Evolutionary conservation across 140 eudicot species (phyloP).

Genomic region (Stevia rebaudiana): DNA sequence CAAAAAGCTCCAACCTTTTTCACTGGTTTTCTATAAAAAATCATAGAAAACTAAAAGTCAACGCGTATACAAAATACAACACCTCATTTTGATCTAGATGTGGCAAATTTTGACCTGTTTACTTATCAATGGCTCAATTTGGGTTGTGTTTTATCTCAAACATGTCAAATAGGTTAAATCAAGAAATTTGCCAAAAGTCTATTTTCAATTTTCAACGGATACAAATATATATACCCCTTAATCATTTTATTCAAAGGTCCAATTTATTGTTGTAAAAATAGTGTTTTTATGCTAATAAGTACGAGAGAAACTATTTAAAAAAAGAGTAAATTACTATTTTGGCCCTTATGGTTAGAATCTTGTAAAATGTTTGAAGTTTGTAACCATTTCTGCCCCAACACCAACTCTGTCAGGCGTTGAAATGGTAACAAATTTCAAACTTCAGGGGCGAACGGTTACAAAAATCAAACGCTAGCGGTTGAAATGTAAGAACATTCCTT

Average conservation of each 20-base stretch:
- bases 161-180: neutral
- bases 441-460: too few species aligned
- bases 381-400: too few species aligned
- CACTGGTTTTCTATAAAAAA: slow-evolving; percentile 61
- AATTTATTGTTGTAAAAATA: neutral
- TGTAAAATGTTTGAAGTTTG: too few species aligned
- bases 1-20: slow-evolving; percentile 95
- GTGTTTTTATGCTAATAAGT: neutral
- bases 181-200: neutral
- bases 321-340: too few species aligned
- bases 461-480: too few species aligned
- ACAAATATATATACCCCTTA: neutral
- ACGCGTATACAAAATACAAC: neutral
- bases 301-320: neutral
- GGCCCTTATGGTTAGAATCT: too few species aligned
- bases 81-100: neutral
- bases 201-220: neutral
- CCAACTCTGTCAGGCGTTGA: too few species aligned
- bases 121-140: neutral
- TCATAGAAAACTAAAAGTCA: neutral
- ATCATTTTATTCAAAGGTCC: neutral
- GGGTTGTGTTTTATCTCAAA: neutral
- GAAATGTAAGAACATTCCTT: too few species aligned
- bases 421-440: too few species aligned
- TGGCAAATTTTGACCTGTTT: neutral